Conservation (phyloP, 2,329 filamentous ascomycete genomes). For the Geosmithia morbida region DNA sequence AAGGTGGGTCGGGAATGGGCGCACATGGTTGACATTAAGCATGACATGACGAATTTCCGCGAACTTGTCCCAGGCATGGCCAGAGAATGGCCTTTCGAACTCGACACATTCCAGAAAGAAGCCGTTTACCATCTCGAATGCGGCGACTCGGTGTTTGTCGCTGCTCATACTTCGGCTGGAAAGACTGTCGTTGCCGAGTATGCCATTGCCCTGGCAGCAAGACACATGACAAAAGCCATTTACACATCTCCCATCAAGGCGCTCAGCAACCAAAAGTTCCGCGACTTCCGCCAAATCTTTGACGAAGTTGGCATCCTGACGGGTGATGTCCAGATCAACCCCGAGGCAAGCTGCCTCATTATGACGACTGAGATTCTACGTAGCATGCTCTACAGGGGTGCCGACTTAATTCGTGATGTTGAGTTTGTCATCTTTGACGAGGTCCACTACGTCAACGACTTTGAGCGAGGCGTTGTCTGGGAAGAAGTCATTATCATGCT, state of each 20-base stretch:
- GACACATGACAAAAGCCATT: constrained; percentile 98
- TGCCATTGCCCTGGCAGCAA: constrained; percentile 92
- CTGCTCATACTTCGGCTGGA: constrained; percentile 91
- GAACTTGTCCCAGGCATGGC: constrained; percentile 96
- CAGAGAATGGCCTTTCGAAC: constrained; percentile 87
- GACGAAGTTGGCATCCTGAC: constrained; percentile 95
- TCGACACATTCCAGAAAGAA: constrained; percentile 97
- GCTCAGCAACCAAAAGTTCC: constrained; percentile 95
- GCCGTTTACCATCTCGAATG: constrained; percentile 94
- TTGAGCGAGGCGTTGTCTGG: constrained; percentile 94
- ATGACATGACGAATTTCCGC: constrained; percentile 84
- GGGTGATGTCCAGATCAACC: constrained; percentile 94
- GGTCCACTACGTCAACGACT: constrained; percentile 96
- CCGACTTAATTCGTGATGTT: constrained; percentile 90
- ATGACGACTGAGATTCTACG: constrained; percentile 98
- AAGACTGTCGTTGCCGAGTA: constrained; percentile 99
- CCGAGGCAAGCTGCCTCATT: constrained; percentile 93
- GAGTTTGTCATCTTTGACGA: constrained; percentile 99
- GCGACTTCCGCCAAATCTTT: constrained; percentile 81
- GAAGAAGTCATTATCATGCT: constrained; percentile 99
- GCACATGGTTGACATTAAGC: constrained; percentile 93
- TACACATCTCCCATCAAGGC: constrained; percentile 99
- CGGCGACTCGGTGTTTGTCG: constrained; percentile 94
- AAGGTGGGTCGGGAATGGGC: constrained; percentile 83
- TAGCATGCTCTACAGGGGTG: constrained; percentile 95